A percentile compares a stretch with the other conserved stretches of the same genome.
Evolutionary conservation across 2,329 filamentous ascomycete genomes (phyloP).

Genomic region (Mariannaea elegans): DNA sequence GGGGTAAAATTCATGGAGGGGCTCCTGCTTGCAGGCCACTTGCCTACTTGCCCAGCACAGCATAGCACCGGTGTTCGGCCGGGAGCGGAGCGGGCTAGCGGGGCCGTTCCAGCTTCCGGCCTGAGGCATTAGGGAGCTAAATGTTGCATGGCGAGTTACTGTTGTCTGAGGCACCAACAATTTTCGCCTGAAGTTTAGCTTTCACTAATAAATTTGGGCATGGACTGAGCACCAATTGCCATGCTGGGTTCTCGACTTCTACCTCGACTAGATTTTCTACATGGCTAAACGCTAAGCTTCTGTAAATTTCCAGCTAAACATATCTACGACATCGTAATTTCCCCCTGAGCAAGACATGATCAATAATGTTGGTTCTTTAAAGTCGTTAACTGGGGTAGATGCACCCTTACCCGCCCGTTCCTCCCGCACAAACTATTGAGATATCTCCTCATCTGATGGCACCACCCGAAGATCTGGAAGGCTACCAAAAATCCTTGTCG

Average conservation of each 20-base stretch:
- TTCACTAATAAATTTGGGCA: too few relatives aligned
- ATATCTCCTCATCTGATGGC: slow-evolving; percentile 7
- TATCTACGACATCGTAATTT: background rate
- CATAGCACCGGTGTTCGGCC: slow-evolving; percentile 7
- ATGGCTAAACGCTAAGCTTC: slow-evolving; percentile 6
- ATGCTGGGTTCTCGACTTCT: background rate
- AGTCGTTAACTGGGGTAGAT: slow-evolving; percentile 1
- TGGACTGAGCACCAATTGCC: too few relatives aligned
- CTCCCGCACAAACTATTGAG: background rate
- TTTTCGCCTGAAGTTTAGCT: background rate
- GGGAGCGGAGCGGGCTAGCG: slow-evolving; percentile 13
- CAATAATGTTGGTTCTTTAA: background rate
- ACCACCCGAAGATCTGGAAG: background rate
- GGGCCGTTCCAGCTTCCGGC: slow-evolving; percentile 13
- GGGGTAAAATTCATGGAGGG: slow-evolving; percentile 49
- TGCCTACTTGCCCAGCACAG: background rate
- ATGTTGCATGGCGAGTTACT: background rate
- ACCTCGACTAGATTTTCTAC: background rate
- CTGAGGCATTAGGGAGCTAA: slow-evolving; percentile 18
- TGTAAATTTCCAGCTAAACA: background rate
- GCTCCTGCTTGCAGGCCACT: slow-evolving; percentile 22
- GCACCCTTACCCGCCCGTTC: slow-evolving; percentile 22
- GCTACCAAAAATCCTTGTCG: background rate
- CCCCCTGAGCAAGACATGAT: background rate
- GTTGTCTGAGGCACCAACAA: slow-evolving; percentile 17